Base-by-base conservation (phyloP, 768 basidiomycete genomes). In the Lactarius evosmus region DNA sequence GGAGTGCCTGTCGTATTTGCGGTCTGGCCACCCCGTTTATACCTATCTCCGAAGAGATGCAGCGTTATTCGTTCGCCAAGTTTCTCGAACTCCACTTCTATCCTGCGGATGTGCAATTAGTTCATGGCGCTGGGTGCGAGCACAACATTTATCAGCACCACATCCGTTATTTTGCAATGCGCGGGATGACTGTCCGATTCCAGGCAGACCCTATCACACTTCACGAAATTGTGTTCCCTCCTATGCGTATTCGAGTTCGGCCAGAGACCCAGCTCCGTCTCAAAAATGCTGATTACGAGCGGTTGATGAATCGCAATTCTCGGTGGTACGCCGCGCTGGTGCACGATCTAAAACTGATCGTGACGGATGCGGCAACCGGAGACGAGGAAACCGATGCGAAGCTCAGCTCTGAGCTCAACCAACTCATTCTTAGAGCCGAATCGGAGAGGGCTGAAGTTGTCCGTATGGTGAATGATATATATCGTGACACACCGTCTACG, bases 11-110 rank as follows among this genome's bases (percentile, higher is more conserved):
- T 74, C 84, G 88, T 62, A 75, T 87, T 29, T 93, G 86, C 72
- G 87, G 83, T 33, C 88, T 80, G 6, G 88, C 87, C 1, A 95
- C 92, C 3, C 91, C 93, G 2, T 91, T 95, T 75, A 90, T 95
- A 68, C 88, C 87, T 6, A 86, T 93, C 41, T 93, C 93, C 2
- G 88, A 92, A 69, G 94, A 96, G 73, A 94, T 95, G 82, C 90
- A 93, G 70, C 80, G 88, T 61, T 94, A 96, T 72, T 98, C 95
- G 5, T 96, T 98, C 73, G 93, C 90, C 38, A 95, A 97, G 70
- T 98, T 96, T 74, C 82, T 99, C 32, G 96, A 99, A 72, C 84
- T 96, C 30, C 91, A 94, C 72, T 98, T 98, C 75, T 97, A 98
- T 75, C 95, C 94, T 33, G 85, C 93, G 36, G 86, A 92, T 66